Evolutionary conservation across 768 basidiomycete genomes (phyloP).

Genomic region (Filobasidium wieringae): DNA sequence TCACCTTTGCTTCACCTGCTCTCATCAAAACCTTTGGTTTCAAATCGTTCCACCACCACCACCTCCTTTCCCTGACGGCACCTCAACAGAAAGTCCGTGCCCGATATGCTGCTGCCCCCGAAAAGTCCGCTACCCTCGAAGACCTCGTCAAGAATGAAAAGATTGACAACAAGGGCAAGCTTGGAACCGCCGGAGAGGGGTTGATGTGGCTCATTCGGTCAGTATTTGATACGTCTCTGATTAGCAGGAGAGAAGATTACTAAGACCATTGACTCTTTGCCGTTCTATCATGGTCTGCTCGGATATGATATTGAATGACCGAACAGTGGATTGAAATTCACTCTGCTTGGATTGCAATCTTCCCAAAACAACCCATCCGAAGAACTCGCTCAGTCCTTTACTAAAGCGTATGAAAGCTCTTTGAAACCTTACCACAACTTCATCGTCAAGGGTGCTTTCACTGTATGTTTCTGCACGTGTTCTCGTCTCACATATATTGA

Average conservation of each 20-base stretch:
- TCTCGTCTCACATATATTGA: not conserved
- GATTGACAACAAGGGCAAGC: conserved; percentile 59
- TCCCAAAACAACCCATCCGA: conserved; percentile 55
- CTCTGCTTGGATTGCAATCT: conserved; percentile 54
- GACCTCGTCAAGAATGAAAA: conserved; percentile 71
- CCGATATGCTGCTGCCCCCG: conserved; percentile 58
- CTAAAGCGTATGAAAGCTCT: conserved; percentile 64
- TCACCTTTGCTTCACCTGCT: not conserved
- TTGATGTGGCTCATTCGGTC: conserved; percentile 75
- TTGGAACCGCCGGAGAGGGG: conserved; percentile 65
- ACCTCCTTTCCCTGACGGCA: not conserved
- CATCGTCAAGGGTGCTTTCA: conserved; percentile 49
- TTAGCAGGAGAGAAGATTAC: not conserved
- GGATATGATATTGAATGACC: no score
- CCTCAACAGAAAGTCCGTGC: conserved; percentile 69
- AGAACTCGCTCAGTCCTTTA: conserved; percentile 66
- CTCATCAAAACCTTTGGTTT: not conserved
- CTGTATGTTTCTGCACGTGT: conserved; percentile 40
- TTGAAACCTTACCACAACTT: conserved; percentile 65
- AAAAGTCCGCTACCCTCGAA: conserved; percentile 65
- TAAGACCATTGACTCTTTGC: not conserved
- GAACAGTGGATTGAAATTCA: conserved; percentile 82
- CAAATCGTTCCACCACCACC: not conserved
- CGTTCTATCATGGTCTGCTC: no score
- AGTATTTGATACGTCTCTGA: conserved; percentile 2